These are phyloP conservation scores for Clonostachys rhizophaga DNA, from an alignment of 2,329 filamentous ascomycete genomes.

Conservation along the genomic window DNA sequence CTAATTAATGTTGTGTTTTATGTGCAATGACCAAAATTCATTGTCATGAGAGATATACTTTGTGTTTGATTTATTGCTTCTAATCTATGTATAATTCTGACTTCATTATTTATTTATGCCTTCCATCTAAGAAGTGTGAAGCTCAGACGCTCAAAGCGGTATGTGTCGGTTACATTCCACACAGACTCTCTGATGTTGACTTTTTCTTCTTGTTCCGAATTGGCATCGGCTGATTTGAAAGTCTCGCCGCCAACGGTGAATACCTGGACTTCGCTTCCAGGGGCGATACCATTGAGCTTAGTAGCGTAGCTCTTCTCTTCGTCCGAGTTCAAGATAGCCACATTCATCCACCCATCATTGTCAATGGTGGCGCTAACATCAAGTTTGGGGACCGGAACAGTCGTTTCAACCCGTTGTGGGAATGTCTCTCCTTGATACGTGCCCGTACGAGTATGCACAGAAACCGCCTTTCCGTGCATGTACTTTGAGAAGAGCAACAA, in stretches of 20 bases:
- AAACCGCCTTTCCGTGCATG: constrained; percentile 70
- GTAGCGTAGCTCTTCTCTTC: constrained; percentile 55
- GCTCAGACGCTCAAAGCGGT: too few species aligned
- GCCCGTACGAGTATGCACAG: constrained; percentile 57
- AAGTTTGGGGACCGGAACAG: constrained; percentile 65
- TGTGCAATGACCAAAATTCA: too few species aligned
- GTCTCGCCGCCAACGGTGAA: constrained; percentile 37
- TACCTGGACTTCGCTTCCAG: constrained; percentile 47
- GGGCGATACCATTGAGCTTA: constrained; percentile 48
- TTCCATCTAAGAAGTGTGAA: too few species aligned
- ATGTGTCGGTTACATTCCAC: too few species aligned
- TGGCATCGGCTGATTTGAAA: too few species aligned
- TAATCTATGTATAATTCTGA: too few species aligned
- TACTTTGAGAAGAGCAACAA: constrained; percentile 55
- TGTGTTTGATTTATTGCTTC: too few species aligned
- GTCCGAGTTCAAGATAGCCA: constrained; percentile 71
- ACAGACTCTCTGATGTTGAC: too few species aligned
- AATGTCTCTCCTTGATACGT: constrained; percentile 64
- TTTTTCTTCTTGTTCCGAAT: too few species aligned
- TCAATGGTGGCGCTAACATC: constrained; percentile 61
- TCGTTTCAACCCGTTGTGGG: constrained; percentile 59
- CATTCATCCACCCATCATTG: constrained; percentile 52
- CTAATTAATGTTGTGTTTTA: too few species aligned
- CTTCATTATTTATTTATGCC: too few species aligned
- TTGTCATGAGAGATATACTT: too few species aligned